Base-by-base conservation (phyloP, 495 filamentous ascomycete species). In the Penicillium canescens region DNA sequence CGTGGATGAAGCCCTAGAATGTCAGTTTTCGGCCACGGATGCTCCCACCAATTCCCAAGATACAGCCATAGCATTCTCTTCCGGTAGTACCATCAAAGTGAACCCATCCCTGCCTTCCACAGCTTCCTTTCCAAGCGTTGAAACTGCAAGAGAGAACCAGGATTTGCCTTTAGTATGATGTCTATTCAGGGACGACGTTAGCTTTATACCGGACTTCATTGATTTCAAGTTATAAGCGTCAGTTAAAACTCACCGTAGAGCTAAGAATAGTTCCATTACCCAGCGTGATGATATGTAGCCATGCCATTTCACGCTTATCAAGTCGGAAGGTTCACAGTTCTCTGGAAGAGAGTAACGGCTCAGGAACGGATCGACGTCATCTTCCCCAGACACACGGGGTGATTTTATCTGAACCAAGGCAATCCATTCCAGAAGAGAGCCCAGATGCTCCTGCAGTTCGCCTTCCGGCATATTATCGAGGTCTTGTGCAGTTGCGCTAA, bases 391-490 rank as follows among this genome's bases (percentile, higher is more conserved):
- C 6, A 97, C 67, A 24, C 92, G 82, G n/a, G 88, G 86, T 20
- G 91, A 95, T 12, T 78, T 66, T 3, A 93, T 79, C 11, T 82
- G 77, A 10, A 89, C 73, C 47, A 98, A 75, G 21, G 86, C 86
- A 2, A 97, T 71, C 90, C 92, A 98, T 70, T 98, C 94, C 24
- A 90, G 85, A 10, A 90, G 60, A 12, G 87, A 82, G 2, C 80
- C 77, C 26, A 83, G 81, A 57, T 80, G 81, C 13, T 86, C 79
- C 54, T 85, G 78, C 7, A 89, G 67, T 5, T 82, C 79, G 7
- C 61, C 66, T 13, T 75, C 57, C 0, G 72, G 59, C 31, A 73
- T 58, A 11, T 73, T 47, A 12, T 74, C 65, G 6, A 69, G 44
- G 8, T 72, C 67, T 61, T 76, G 63, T 14, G 20, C 40, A 3